Percentiles rank a stretch among this genome's conserved stretches.
Conservation (phyloP, 148 eudicot species). For the Polygonum aviculare region DNA sequence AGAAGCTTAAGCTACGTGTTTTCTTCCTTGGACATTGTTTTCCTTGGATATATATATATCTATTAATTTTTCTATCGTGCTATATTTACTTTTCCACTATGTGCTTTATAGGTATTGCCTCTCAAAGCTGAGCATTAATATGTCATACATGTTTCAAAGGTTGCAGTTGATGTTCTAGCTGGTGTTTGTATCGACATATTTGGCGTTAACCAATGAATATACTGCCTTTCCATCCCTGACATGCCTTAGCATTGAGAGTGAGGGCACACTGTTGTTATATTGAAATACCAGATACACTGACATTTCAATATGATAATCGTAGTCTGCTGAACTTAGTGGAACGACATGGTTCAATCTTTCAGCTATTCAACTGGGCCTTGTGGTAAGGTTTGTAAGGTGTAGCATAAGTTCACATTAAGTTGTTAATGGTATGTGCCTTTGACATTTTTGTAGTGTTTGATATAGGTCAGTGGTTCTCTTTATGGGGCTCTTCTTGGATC, state of each 20-base stretch:
- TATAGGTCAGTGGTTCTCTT: slow-evolving; percentile 88
- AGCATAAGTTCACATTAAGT: neutral
- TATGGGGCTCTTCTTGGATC: slow-evolving; percentile 99
- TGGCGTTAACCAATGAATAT: slow-evolving; percentile 92
- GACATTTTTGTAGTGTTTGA: slow-evolving; percentile 12
- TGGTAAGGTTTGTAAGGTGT: slow-evolving; percentile 55
- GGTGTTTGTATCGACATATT: slow-evolving; percentile 98
- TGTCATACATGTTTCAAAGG: no score
- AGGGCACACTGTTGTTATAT: slow-evolving; percentile 83
- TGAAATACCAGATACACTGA: slow-evolving; percentile 22
- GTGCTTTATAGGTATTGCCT: no score
- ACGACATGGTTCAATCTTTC: slow-evolving; percentile 89
- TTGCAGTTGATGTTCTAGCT: slow-evolving; percentile 93
- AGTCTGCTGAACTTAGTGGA: slow-evolving; percentile 98
- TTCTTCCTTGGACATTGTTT: neutral
- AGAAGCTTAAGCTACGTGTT: no score
- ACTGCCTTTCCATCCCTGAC: slow-evolving; percentile 93
- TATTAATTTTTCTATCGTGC: neutral
- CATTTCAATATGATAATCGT: slow-evolving; percentile 17
- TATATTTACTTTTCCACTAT: no score
- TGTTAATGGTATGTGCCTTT: neutral
- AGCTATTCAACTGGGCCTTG: slow-evolving; percentile 83
- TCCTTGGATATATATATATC: no score
- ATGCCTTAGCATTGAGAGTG: slow-evolving; percentile 91
- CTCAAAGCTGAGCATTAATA: no score